Evolutionary conservation across 2,329 filamentous ascomycete genomes (phyloP), one percentile per base, ranked within the genome.

Genomic region (Penicillium sp.): DNA sequence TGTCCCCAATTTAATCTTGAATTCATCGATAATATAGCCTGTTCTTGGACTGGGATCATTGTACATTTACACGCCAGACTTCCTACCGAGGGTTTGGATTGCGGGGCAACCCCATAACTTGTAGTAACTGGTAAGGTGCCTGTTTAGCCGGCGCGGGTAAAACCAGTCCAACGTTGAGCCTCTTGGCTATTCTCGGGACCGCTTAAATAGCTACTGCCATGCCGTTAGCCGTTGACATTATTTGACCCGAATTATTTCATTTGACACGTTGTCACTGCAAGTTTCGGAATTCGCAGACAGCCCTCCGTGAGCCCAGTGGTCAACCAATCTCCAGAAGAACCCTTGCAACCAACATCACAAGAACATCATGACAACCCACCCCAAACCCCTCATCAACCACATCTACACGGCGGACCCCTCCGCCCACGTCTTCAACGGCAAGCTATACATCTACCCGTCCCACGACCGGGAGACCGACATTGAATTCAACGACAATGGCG

Each of bases 361-460:
- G 10, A 31, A 11, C 42, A 45, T 14, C 42, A 52, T 52, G 49
- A 14, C 35, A 17, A 6, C 42, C 17, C 12, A 45, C 17, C 49
- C 49, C 20, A 54, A 79, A 42, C 88, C 89, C 48, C 83, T 92
- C 62, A 88, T 92, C 69, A 87, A 82, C n/a, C 84, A 90, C 75
- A 79, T 91, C 71, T 93, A 89, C 82, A 92, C 89, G 12, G 90
- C 90, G 20, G 90, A 93, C 76, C 90, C 90, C 15, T 92, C 89
- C 6, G 90, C 90, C 12, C 90, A 92, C 75, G 89, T 90, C 71
- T 93, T 92, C 79, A 86, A 91, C 63, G 84, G 83, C 74, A 87
- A 83, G 65, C 77, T 93, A 61, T 93, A 91, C 80, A 85, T 93
- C 76, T 93, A 92, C 79, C 90, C 90, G 20, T 92, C 89, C 22